Base-by-base conservation (phyloP, 169 alveolate species). In the Plasmodium ovale region DNA sequence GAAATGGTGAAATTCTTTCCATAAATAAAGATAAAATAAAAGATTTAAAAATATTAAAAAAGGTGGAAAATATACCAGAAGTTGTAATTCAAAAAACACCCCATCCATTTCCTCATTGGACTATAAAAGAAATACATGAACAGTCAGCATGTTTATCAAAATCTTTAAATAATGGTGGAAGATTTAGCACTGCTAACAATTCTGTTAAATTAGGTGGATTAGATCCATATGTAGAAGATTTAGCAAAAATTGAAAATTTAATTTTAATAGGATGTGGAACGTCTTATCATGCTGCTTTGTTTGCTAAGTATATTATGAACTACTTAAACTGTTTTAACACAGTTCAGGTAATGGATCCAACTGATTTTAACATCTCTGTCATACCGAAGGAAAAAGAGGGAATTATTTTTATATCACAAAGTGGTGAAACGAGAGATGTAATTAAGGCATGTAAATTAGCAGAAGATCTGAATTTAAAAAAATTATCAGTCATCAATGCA, bases 341-440 rank as follows among this genome's bases (percentile, higher is more conserved):
- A 23, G 98, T 97, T 7, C 89, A 92, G 23, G 97, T 97, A 25
- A 95, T 95, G 54, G 98, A 96, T 29, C 98, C 99, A 0, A 88
- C 96, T 2, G 99, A 98, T 67, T 77, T 97, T 62, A 94, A 92
- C 35, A 93, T 93, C 39, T 87, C 92, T 59, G 67, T 92, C 4
- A 85, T 74, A n/a, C 94, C 94, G 6, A 82, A 87, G 27, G 88
- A 87, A 60, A 87, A 94, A 49, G 97, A 96, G 47, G 99, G 98
- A 25, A 95, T 96, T 44, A 93, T 97, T 27, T 94, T 96, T 29
- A 92, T 98, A 42, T 95, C 99, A 12, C 98, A 98, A 72, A 95
- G 98, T 35, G 99, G 99, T 6, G 99, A 98, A 93, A 98, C 99
- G 4, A 88, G 97, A 68, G 99, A 98, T 93, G 87, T 97, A 1